Base-by-base conservation (phyloP, 225 moss, liverwort and hornwort species). In the Polytrichum commune region DNA sequence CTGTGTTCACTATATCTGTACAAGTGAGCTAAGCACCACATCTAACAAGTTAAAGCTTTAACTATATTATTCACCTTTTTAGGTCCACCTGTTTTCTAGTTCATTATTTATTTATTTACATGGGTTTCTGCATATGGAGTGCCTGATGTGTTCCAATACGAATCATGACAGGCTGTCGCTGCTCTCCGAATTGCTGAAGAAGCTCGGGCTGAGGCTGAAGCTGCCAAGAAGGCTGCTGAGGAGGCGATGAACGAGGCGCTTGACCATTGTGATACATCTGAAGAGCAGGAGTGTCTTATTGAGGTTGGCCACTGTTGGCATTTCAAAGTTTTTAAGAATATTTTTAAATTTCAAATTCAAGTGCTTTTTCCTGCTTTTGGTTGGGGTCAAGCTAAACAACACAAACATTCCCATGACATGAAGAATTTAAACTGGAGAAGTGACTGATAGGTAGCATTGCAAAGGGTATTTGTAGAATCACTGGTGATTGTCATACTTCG, bases 171-270 rank as follows among this genome's bases (percentile, higher is more conserved):
- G 86, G 98, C 98, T 78, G 98, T 98, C 60, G 95, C 95, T 74
- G 98, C 98, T 35, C 98, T 98, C 65, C 88, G 86, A 80, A 95
- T 98, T 78, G 98, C 98, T 60, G 98, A 98, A 82, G 98, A 98
- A 83, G 98, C 98, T 80, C 92, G 98, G 86, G 98, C 98, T 79
- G 95, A 95, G 84, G 98, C 98, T 73, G 95, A 98, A 83, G 98
- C 95, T 86, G 95, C 98, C 76, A 98, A 98, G 89, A 98, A 89
- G 81, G 97, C 97, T 84, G 97, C 94, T 66, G 94, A 97, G 81
- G 95, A 85, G 78, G 98, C 98, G 79, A 98, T 98, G 98, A 95
- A 95, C 66, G 98, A 98, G 85, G 93, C 98, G 68, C 90, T 93
- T 70, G 95, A 95, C 75, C 95, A 90, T 55, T 86, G 92, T 87